These are phyloP conservation scores for Nematocida homosporus DNA, from an alignment of 371 early-diverging fungal genomes.

Conservation along the genomic window DNA sequence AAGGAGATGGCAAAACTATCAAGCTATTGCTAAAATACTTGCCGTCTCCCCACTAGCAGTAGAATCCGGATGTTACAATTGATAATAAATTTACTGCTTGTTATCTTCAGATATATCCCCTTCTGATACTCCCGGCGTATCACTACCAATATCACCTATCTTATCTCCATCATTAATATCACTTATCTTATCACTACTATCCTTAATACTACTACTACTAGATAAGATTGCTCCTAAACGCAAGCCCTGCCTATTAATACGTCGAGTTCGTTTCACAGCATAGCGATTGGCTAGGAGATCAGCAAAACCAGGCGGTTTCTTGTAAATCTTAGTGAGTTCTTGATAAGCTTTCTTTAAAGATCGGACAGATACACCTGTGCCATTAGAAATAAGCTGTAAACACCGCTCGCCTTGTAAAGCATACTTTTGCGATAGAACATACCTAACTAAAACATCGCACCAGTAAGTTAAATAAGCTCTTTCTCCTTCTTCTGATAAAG, in stretches of 20 bases:
- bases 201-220: too few species aligned
- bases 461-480: conserved; percentile 62
- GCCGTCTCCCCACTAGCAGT: conserved; percentile 58
- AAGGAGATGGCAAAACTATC: conserved; percentile 65
- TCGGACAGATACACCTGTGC: conserved; percentile 54
- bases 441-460: conserved; percentile 51
- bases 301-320: conserved; percentile 1
- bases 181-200: too few species aligned
- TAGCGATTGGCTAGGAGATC: conserved; percentile 14
- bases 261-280: conserved; percentile 47
- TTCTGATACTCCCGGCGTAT: neutral
- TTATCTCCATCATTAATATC: too few species aligned
- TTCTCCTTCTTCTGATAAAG: conserved; percentile 58
- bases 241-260: neutral
- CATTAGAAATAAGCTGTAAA: conserved; percentile 47
- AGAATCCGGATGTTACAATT: conserved; percentile 67
- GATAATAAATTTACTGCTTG: conserved; percentile 26
- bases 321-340: conserved; percentile 9
- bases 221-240: neutral
- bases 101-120: conserved; percentile 23
- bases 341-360: conserved; percentile 7
- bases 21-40: conserved; percentile 62
- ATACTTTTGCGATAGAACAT: conserved; percentile 10
- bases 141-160: too few species aligned
- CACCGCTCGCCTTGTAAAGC: neutral